Evolutionary conservation across 495 filamentous ascomycete genomes (phyloP), one percentile per base, ranked within the genome.

Genomic region (Lichenothelia convexa): DNA sequence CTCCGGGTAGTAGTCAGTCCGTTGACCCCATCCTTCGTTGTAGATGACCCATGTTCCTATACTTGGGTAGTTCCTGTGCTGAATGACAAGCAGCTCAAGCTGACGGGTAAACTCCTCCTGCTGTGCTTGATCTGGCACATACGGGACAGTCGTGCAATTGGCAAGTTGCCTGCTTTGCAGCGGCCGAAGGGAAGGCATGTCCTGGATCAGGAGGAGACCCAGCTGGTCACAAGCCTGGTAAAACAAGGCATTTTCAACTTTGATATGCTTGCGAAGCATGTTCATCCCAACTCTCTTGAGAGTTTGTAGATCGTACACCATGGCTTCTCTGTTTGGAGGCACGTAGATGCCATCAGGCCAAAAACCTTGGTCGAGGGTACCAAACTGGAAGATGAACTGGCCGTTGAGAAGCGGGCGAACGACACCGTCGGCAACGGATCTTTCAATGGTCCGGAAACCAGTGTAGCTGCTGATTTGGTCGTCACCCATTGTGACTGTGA

Each of bases 1-100:
- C 41, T 78, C 72, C 1, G 72, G 70, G 35, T 64, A 57, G 3
- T 17, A 27, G n/a, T 58, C 34, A 1, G 39, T 58, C 17, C 63
- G 49, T 40, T 80, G 75, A 6, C 71, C 74, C 75, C 75, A 80
- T 21, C 73, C 74, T 47, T 80, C 75, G 48, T 80, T 80, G 49
- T 80, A 80, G 42, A 80, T 68, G 24, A 75, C 61, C 64, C 63
- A 69, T 11, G 53, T 48, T 12, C 64, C 52, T 36, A 80, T 77
- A 36, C 65, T 69, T 0, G 75, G 64, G 44, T 70, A 75, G 45
- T 58, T 68, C 54, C 65, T 74, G 49, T 67, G 66, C 45, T 80
- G 70, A 36, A 64, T 56, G 30, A 80, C 49, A 31, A 78, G 45
- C 7, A 75, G 38, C 13, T 72, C 67, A 4, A 80, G 58, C 48